Evolutionary conservation across 2,329 filamentous ascomycete species (phyloP), one percentile per base, ranked within the genome.

Genomic region (Chaetothyriales sp.): DNA sequence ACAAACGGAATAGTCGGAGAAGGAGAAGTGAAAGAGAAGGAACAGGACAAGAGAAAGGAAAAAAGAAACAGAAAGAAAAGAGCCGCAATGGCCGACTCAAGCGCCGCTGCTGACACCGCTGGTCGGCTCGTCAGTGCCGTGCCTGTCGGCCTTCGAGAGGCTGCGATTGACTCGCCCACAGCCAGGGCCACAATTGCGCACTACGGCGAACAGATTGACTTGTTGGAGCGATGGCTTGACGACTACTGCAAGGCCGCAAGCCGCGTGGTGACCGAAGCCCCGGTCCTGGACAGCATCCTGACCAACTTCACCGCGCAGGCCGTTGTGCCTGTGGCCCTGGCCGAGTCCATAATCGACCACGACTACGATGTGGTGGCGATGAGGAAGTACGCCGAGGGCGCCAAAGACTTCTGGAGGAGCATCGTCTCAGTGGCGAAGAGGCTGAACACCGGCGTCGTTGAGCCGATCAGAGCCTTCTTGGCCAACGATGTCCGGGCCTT

Each of bases 101-200:
- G 54, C 46, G 49, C 49, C n/a, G 53, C 55, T 19, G 36, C 51
- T 32, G 50, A 53, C 10, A 53, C 69, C 49, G 64, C 67, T 49
- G 69, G 69, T 61, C 68, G 66, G 60, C 66, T 71, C 51, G 64
- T 72, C 59, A 72, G 68, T 60, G 67, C 72, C 51, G 66, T 72
- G 51, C 87, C 92, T 44, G 89, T 96, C 36, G 81, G 82, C 54
- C 77, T 96, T 60, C 92, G 90, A 70, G 92, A 98, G 76, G 92
- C 92, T 48, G 85, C 88, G 18, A 84, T 96, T 70, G 92, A 98
- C 69, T 95, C 89, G 42, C 92, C 92, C 22, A 93, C 89, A 36
- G 96, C 96, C 67, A 86, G 92, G 57, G 86, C 89, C 46, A 86
- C 86, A 19, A 79, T 86, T 43, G 71, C 84, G 46, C 87, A 95